phyloP scores from a whole-genome alignment of 495 filamentous ascomycete genomes.

The Penicillium herquei region DNA sequence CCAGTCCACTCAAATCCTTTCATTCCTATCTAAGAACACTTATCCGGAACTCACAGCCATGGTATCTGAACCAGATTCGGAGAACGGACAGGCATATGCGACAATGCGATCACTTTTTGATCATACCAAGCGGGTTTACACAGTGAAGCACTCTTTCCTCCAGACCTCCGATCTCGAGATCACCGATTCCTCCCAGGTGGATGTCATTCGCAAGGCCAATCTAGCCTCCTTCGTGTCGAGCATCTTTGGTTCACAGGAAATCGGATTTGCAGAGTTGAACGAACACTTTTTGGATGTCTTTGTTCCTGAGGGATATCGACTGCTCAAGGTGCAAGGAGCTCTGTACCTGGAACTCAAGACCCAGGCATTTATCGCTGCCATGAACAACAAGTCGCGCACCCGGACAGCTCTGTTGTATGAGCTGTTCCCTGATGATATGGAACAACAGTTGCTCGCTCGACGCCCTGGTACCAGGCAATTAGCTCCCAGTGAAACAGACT shows the following conservation, averaged over 20 bases:
- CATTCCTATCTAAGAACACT: constrained; percentile 64
- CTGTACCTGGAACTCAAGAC: constrained; percentile 84
- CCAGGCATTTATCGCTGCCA: constrained; percentile 74
- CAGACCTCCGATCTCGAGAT: constrained; percentile 71
- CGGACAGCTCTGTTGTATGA: constrained; percentile 68
- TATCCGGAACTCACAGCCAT: constrained; percentile 73
- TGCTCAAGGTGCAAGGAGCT: constrained; percentile 69
- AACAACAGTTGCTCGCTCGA: constrained; percentile 59
- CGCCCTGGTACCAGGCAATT: constrained; percentile 64
- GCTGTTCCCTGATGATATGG: constrained; percentile 70
- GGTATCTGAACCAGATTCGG: constrained; percentile 69
- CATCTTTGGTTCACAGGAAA: constrained; percentile 79
- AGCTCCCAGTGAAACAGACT: constrained; percentile 70
- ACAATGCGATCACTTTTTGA: constrained; percentile 79
- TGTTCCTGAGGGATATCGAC: constrained; percentile 67
- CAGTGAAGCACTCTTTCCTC: constrained; percentile 66
- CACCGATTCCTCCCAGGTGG: constrained; percentile 62
- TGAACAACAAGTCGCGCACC: constrained; percentile 61
- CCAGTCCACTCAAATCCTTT: constrained; percentile 69
- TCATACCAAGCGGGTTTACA: constrained; percentile 77
- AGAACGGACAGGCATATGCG: constrained; percentile 76
- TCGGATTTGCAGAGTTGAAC: constrained; percentile 78
- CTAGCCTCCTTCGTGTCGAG: constrained; percentile 81
- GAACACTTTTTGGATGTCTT: constrained; percentile 84
- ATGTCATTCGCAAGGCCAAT: constrained; percentile 82